These are phyloP conservation scores for Anthostomella pinea DNA, from an alignment of 2,329 filamentous ascomycete genomes.

Conservation along the genomic window DNA sequence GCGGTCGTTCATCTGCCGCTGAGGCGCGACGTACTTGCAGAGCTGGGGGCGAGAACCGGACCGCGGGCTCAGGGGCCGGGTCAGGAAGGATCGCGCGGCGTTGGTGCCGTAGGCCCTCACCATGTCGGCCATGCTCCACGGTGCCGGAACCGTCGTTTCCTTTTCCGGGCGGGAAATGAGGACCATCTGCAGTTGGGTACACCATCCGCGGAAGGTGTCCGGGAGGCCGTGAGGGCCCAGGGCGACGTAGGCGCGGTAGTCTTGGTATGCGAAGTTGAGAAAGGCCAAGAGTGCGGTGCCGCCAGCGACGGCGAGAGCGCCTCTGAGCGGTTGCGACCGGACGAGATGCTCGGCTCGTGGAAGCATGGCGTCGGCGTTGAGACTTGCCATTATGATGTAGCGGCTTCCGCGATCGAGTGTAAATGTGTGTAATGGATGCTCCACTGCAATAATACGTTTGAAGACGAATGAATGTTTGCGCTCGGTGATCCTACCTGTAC, in stretches of 20 bases:
- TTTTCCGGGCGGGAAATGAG: neutral
- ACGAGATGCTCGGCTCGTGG: no score
- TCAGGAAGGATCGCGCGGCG: neutral
- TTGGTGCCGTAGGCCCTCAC: neutral
- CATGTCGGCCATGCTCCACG: neutral
- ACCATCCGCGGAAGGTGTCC: neutral
- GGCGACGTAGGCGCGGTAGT: constrained; percentile 1
- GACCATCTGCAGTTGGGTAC: neutral
- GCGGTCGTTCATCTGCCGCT: neutral
- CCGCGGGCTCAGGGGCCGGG: no score
- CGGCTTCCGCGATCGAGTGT: no score
- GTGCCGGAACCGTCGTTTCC: neutral
- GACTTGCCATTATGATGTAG: no score
- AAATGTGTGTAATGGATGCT: no score
- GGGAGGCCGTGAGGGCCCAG: constrained; percentile 2
- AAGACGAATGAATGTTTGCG: no score
- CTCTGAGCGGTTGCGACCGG: no score
- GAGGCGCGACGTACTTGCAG: neutral
- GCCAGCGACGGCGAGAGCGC: no score
- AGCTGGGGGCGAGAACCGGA: neutral
- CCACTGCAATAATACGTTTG: no score
- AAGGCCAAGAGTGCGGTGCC: no score
- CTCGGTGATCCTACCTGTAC: no score
- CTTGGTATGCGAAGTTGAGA: neutral
- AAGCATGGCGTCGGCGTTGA: no score